Evolutionary conservation across 75 land plant species (phyloP), one percentile per base, ranked within the genome.

Genomic region (Pinus albicaulis): DNA sequence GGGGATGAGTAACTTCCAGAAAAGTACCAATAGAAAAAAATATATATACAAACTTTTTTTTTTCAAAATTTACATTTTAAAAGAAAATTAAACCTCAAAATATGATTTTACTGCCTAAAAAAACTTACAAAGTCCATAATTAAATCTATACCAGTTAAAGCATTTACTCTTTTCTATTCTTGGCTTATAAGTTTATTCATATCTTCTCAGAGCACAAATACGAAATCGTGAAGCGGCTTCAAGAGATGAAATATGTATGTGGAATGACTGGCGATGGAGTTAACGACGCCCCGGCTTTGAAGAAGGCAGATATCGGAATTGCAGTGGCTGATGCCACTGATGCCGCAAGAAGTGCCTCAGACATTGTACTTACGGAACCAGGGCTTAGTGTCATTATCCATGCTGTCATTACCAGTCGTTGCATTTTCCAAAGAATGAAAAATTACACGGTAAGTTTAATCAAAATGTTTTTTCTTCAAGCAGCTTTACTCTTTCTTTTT

Each of bases 231-330:
- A 90, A 80, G 83, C 80, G 79, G 82, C 83, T 94, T 19, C 95
- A 94, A 81, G 93, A 90, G 65, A 85, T 75, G 79, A 92, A 92
- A 59, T 94, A 94, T 77, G 87, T 94, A 26, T 85, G 87, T 74
- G 98, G 98, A 16, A 94, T 94, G 98, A 94, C 98, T n/a, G 98
- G 98, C 31, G 98, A 94, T 80, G 98, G 98, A 75, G 98, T 94
- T 61, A 94, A 94, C 57, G 98, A 94, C 76, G 98, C 98, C 3
- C 98, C 98, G n/a, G 98, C 98, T 2, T 76, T 94, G 75, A 94
- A 94, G 73, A 92, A 83, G 79, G 98, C 98, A 3, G 98, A 94
- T 64, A 94, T 94, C 48, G 97, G 97, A 25, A 94, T 94, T 77
- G 96, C 96, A 12, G 96, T 93, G 25, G 92, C 90, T n/a, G 96